A percentile compares a stretch with the other conserved stretches of the same genome.
These are phyloP conservation scores for Colletotrichum shisoi DNA, from an alignment of 2,329 filamentous ascomycete genomes.

Conservation along the genomic window DNA sequence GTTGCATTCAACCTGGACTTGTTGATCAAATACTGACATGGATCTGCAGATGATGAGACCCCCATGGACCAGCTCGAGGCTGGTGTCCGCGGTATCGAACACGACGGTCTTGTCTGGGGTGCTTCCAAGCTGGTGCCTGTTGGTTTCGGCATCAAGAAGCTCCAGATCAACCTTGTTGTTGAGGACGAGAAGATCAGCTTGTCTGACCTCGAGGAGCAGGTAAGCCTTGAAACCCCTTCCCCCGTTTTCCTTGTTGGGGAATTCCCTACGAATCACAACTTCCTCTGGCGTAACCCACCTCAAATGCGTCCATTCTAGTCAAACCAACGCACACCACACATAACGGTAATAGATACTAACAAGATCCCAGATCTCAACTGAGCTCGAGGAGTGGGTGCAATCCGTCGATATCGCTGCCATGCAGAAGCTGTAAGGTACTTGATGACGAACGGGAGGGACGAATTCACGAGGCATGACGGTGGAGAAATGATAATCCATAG, in stretches of 20 bases:
- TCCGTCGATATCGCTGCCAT: conserved; percentile 76
- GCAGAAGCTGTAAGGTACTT: conserved; percentile 41
- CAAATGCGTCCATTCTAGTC: no score
- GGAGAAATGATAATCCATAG: conserved; percentile 41
- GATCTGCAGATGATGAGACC: conserved; percentile 81
- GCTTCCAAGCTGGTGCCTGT: conserved; percentile 86
- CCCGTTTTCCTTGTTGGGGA: no score
- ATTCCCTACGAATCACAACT: no score
- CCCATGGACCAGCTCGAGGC: conserved; percentile 84
- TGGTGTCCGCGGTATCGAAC: conserved; percentile 81
- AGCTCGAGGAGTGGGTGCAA: conserved; percentile 91
- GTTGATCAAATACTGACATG: conserved; percentile 41
- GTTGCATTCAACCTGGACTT: conserved; percentile 48
- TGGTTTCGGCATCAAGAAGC: conserved; percentile 98
- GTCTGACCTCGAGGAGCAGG: conserved; percentile 81
- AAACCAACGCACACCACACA: no score
- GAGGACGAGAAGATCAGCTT: conserved; percentile 96
- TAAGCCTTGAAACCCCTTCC: background rate
- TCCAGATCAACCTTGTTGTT: conserved; percentile 97
- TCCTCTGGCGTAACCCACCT: no score
- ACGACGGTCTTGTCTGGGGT: conserved; percentile 97
- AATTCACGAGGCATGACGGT: conserved; percentile 48
- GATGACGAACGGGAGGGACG: conserved; percentile 39
- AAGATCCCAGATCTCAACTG: conserved; percentile 66
- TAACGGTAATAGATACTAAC: background rate